Evolutionary conservation across 1,139 yeast genomes (phyloP), one percentile per base, ranked within the genome.

Genomic region (Taphrina wiesneri): DNA sequence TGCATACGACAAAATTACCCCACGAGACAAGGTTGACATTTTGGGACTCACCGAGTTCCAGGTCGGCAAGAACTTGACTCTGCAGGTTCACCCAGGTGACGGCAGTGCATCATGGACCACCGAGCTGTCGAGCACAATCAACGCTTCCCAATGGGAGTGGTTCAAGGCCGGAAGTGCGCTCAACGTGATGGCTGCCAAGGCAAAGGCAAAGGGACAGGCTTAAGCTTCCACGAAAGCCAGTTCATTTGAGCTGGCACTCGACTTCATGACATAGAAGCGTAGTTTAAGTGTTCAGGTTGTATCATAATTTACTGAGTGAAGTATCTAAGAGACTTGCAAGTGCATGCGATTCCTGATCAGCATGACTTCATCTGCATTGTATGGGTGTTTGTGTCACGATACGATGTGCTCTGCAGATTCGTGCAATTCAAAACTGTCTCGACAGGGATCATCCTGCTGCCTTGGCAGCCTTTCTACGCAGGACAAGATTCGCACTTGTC

Each of bases 151-250:
- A 85, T 87, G 93, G 77, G 97, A 90, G 79, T 93, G 99, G 99
- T 93, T 93, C 90, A 92, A 89, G 86, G 85, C 88, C 76, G 99
- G 99, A 84, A 91, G 97, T 75, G 99, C 99, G 78, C 87, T 93
- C 82, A 93, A 93, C 89, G 90, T 88, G 85, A 92, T 93, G 96
- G 92, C 96, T 75, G 81, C 87, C 73, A 67, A 69, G 66, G 74
- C 72, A 68, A 71, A 70, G 69, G 67, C 70, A 13, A 30, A 28
- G 54, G 36, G 19, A 6, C 19, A 5, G 17, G 41, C 56, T 6
- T 52, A 52, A 21, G 30, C 45, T 21, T 23, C n/a, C 1, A 28
- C 49, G 26, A 13, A 45, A 21, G 26, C 25, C n/a, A 19, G 7
- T 45, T n/a, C 49, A 23, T 21, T 11, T 45, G 49, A 45, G 49